A percentile compares a stretch with the other conserved stretches of the same genome.
Conservation (phyloP, 2,329 filamentous ascomycete species). For the Shiraia sp. region DNA sequence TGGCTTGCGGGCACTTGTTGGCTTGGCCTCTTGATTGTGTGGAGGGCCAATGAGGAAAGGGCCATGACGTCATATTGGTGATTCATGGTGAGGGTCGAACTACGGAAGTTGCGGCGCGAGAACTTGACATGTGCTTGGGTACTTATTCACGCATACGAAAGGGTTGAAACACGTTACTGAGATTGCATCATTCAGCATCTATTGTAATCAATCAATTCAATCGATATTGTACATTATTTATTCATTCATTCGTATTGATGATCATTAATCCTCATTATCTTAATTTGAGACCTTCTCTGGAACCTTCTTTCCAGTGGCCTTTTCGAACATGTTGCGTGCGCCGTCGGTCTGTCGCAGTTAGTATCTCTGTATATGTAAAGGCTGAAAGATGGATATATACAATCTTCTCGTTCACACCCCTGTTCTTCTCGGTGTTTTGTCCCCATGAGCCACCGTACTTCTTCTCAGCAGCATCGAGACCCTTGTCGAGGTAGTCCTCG, state of each 20-base stretch:
- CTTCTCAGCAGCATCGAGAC: slow-evolving; percentile 37
- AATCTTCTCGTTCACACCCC: slow-evolving; percentile 46
- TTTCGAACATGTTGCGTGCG: slow-evolving; percentile 55
- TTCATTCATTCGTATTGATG: neutral
- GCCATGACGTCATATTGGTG: slow-evolving; percentile 1
- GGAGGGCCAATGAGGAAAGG: neutral
- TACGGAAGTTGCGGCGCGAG: too few species aligned
- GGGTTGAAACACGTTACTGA: too few species aligned
- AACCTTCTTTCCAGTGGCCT: slow-evolving; percentile 54
- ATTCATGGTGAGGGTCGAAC: neutral
- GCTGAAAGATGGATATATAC: slow-evolving; percentile 20
- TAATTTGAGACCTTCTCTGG: slow-evolving; percentile 56
- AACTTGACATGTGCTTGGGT: too few species aligned
- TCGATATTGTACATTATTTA: too few species aligned
- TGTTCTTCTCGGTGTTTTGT: slow-evolving; percentile 43
- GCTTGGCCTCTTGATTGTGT: slow-evolving; percentile 1
- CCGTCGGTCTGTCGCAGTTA: slow-evolving; percentile 48
- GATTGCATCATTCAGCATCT: too few species aligned
- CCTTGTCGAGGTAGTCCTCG: slow-evolving; percentile 21
- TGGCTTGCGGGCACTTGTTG: slow-evolving; percentile 7
- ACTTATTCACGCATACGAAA: too few species aligned
- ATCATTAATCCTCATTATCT: neutral
- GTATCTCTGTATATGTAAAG: neutral
- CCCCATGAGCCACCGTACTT: slow-evolving; percentile 48
- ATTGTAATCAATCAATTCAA: too few species aligned